Evolutionary conservation across 108 stramenopile genomes (phyloP).

Genomic region (Cylindrotheca closterium): DNA sequence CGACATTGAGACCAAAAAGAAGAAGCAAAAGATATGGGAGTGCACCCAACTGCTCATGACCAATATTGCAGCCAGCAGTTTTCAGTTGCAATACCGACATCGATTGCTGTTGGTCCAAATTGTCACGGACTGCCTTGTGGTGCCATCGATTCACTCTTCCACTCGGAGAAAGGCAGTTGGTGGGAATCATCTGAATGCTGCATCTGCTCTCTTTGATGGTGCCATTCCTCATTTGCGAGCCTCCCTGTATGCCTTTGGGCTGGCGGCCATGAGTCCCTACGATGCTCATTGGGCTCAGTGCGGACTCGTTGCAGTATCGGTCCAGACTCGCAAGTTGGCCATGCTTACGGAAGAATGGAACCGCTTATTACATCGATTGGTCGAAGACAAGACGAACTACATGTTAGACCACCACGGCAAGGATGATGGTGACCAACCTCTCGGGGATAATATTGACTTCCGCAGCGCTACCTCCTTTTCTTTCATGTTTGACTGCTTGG

Average conservation of each 20-base stretch:
- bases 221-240: conserved; percentile 46
- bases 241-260: conserved; percentile 37
- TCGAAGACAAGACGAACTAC: conserved; percentile 32
- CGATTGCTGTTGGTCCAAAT: conserved; percentile 38
- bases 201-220: conserved; percentile 34
- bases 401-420: neutral
- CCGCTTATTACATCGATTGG: conserved; percentile 29
- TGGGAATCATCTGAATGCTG: neutral
- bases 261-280: conserved; percentile 20
- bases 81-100: conserved; percentile 47
- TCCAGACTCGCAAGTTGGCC: conserved; percentile 20
- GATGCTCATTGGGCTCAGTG: conserved; percentile 35
- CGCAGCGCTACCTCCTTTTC: neutral
- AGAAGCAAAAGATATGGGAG: too few species aligned
- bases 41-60: conserved; percentile 31
- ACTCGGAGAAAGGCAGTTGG: neutral
- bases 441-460: too few species aligned
- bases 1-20: neutral
- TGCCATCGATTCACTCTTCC: conserved; percentile 21
- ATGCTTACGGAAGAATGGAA: conserved; percentile 39
- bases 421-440: too few species aligned
- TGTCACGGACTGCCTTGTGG: conserved; percentile 22
- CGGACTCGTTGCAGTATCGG: conserved; percentile 27
- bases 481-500: conserved; percentile 2
- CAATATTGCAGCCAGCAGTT: conserved; percentile 21